A percentile compares a stretch with the other conserved stretches of the same genome.
Conservation (phyloP, 768 basidiomycete species). For the Candolleomyces aberdarensis region DNA sequence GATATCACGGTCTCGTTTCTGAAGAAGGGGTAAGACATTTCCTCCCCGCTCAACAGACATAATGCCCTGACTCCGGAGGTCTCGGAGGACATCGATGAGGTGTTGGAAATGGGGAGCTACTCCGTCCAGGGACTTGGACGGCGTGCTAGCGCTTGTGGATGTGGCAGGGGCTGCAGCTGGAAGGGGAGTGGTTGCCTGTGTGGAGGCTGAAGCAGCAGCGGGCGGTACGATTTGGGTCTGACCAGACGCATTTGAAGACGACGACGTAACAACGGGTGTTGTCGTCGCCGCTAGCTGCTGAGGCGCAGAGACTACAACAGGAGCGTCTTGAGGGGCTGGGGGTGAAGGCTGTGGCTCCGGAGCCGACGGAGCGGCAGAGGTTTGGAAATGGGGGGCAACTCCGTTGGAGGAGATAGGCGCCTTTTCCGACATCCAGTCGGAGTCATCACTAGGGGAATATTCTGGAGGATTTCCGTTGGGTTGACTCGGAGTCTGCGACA, state of each 20-base stretch:
- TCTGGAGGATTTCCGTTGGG: no score
- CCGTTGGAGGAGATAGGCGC: no score
- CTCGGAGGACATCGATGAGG: neutral
- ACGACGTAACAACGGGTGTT: neutral
- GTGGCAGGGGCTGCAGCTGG: neutral
- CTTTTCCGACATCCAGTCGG: no score
- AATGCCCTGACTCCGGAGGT: neutral
- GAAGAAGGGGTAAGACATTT: neutral
- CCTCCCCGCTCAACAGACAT: neutral
- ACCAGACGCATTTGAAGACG: neutral
- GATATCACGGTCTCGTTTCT: neutral
- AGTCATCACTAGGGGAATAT: no score
- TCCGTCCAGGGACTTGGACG: neutral
- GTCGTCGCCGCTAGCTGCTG: no score
- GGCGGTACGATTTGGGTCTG: neutral
- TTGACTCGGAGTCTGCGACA: no score
- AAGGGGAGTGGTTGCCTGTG: neutral
- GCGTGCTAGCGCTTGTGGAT: neutral
- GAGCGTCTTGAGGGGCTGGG: no score
- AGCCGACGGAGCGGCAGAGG: slow-evolving; percentile 6
- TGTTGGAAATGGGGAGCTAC: neutral
- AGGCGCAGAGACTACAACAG: no score
- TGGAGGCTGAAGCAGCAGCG: neutral
- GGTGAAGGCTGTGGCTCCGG: no score
- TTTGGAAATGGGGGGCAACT: neutral